A percentile compares a stretch with the other conserved stretches of the same genome.
Evolutionary conservation across 345 rosid genomes (phyloP).

Genomic region (Orychophragmus violaceus): DNA sequence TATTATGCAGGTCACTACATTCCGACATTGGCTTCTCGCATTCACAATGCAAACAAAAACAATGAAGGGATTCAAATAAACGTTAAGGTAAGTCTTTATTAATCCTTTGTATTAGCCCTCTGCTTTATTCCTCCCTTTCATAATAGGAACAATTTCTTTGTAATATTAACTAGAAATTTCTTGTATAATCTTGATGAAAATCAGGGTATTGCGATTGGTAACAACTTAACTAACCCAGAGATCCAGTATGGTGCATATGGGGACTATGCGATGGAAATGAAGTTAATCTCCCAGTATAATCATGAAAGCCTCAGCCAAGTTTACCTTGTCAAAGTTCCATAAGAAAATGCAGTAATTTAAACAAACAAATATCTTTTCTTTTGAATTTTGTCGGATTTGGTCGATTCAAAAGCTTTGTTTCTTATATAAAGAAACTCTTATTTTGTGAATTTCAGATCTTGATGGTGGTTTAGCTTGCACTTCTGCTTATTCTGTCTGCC

Average conservation of each 20-base stretch:
- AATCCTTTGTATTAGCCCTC: too few species aligned
- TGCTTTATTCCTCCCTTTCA: background rate
- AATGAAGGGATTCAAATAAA: constrained; percentile 71
- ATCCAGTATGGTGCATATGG: constrained; percentile 76
- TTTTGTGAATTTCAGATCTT: constrained; percentile 25
- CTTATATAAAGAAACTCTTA: background rate
- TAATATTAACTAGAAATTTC: background rate
- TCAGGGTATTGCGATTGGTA: constrained; percentile 92
- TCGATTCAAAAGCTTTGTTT: background rate
- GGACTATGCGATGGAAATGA: constrained; percentile 61
- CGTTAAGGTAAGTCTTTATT: constrained; percentile 50
- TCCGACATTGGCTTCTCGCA: constrained; percentile 64
- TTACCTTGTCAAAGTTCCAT: constrained; percentile 45
- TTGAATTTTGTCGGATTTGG: background rate
- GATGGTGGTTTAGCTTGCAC: constrained; percentile 41
- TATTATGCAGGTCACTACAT: constrained; percentile 91
- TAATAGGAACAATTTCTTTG: background rate
- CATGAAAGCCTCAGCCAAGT: constrained; percentile 37
- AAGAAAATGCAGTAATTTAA: background rate
- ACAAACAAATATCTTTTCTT: background rate
- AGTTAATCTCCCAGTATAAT: constrained; percentile 41
- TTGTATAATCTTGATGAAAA: background rate
- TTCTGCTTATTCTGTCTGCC: constrained; percentile 35
- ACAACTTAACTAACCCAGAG: constrained; percentile 73
- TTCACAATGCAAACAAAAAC: constrained; percentile 66